Base-by-base conservation (phyloP, 306 rosid species). In the Macrotyloma uniflorum region DNA sequence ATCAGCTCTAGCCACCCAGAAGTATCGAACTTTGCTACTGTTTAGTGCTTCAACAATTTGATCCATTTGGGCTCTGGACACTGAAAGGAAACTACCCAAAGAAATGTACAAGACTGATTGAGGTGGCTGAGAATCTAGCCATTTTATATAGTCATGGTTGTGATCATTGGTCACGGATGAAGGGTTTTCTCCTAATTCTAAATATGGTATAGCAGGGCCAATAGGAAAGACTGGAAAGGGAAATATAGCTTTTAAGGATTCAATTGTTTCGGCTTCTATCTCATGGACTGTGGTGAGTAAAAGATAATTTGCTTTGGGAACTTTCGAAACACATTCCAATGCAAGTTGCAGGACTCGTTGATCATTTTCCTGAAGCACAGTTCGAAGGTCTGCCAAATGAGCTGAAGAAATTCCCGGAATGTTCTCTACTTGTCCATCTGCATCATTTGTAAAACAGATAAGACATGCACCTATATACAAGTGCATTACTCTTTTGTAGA, bases 61-160 rank as follows among this genome's bases (percentile, higher is more conserved):
- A 7, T 80, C 85, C 87, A 90, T 81, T 68, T 87, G 93, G 45
- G 84, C 19, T 20, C 59, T 26, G 0, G 93, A 85, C 43, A 85
- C 87, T 0, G 89, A 87, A 26, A 83, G 81, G 36, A 80, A 88
- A 65, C 96, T 88, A 2, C 96, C 93, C 68, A 88, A 24, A 33
- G 93, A 85, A 47, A 90, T 83, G 88, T 90, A 88, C 83, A 88
- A 53, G 18, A 85, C 91, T 0, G 90, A 88, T 24, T 57, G 76
- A n/a, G 55, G 33, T 14, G 96, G 86, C 19, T 88, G 96, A 35
- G 79, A 77, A 68, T 90, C 95, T 9, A 90, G 49, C 92, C 91
- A 86, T 2, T 85, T 83, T 1, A 81, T 20, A 32, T 83, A 77
- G 76, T 83, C 75, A 18, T 67, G 79, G 72, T 20, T 59, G 38